Evolutionary conservation across 345 rosid species (phyloP).

Genomic region (Bretschneidera sinensis): DNA sequence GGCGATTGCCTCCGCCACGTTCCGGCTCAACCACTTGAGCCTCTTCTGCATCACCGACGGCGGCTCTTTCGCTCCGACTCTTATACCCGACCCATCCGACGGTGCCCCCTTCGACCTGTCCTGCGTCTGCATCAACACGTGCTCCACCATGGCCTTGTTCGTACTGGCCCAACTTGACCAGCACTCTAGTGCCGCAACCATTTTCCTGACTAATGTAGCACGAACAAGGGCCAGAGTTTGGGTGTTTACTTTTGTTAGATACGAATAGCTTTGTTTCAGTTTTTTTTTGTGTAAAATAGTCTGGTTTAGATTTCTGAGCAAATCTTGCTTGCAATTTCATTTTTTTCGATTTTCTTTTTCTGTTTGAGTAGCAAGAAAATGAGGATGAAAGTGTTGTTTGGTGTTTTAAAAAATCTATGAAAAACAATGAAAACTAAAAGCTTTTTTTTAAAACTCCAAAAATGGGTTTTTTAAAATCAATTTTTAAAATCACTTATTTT

Average conservation of each 20-base stretch:
- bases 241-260: neutral
- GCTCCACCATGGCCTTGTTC: conserved; percentile 90
- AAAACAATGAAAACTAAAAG: too few relatives aligned
- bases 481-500: too few relatives aligned
- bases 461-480: too few relatives aligned
- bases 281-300: too few relatives aligned
- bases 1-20: conserved; percentile 83
- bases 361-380: too few relatives aligned
- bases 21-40: conserved; percentile 71
- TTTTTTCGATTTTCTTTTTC: too few relatives aligned
- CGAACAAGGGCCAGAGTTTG: too few relatives aligned
- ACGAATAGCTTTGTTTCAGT: neutral
- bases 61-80: conserved; percentile 21
- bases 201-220: conserved; percentile 7
- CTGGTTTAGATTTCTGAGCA: conserved; percentile 21
- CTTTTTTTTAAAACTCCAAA: too few relatives aligned
- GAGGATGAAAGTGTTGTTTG: too few relatives aligned
- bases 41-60: conserved; percentile 68
- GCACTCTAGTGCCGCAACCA: conserved; percentile 99
- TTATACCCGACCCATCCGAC: conserved; percentile 8
- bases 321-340: too few relatives aligned
- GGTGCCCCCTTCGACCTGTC: conserved; percentile 65
- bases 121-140: conserved; percentile 78
- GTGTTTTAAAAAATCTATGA: too few relatives aligned
- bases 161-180: conserved; percentile 85